A percentile compares a stretch with the other conserved stretches of the same genome.
These are phyloP conservation scores for Amphichorda felina DNA, from an alignment of 2,329 filamentous ascomycete species.

Conservation along the genomic window DNA sequence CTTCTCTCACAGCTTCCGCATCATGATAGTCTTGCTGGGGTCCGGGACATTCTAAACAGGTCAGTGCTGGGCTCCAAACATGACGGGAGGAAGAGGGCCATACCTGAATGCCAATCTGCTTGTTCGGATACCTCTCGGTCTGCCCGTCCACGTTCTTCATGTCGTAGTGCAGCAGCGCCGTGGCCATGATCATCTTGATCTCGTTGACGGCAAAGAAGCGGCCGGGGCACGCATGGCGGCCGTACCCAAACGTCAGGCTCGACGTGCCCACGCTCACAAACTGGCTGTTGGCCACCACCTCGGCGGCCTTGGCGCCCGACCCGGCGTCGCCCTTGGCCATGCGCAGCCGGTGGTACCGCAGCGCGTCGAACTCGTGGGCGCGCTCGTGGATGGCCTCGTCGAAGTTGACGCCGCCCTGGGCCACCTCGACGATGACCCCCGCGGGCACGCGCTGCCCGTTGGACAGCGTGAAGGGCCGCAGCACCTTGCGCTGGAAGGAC, in stretches of 20 bases:
- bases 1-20: background rate
- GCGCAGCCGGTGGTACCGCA: conserved; percentile 30
- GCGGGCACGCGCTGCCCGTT: conserved; percentile 37
- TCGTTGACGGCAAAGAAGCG: conserved; percentile 32
- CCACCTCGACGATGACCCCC: conserved; percentile 29
- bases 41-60: background rate
- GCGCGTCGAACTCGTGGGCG: conserved; percentile 27
- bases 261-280: conserved; percentile 26
- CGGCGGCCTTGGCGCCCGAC: conserved; percentile 6
- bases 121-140: conserved; percentile 6
- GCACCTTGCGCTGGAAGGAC: conserved; percentile 37
- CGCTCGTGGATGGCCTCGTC: conserved; percentile 21
- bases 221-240: conserved; percentile 27
- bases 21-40: background rate
- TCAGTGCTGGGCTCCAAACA: background rate
- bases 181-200: conserved; percentile 30
- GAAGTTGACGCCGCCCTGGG: conserved; percentile 19
- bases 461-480: conserved; percentile 37
- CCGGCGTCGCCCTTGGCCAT: conserved; percentile 6
- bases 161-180: conserved; percentile 28
- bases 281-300: conserved; percentile 18
- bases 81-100: background rate
- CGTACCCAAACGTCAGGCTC: conserved; percentile 23
- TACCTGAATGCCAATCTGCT: conserved; percentile 5
- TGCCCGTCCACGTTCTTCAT: conserved; percentile 8